These are phyloP conservation scores for Tetrahymena malaccensis DNA, from an alignment of 73 alveolate genomes.

Conservation along the genomic window DNA sequence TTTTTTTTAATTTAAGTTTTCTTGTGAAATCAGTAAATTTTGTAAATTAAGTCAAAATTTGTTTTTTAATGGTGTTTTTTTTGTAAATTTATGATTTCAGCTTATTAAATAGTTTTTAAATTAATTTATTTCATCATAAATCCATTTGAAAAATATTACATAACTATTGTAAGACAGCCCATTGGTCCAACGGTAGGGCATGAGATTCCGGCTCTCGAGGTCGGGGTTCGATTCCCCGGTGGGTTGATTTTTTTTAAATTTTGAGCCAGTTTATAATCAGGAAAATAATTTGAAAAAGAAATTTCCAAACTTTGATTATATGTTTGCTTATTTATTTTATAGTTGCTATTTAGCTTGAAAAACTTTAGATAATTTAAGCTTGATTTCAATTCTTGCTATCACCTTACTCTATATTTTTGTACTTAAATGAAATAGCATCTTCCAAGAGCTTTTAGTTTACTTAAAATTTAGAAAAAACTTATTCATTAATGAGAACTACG, in stretches of 20 bases:
- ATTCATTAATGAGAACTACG: neutral
- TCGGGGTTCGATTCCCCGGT: constrained; percentile 43
- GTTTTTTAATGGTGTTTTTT: neutral
- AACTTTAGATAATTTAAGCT: neutral
- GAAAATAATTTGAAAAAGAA: neutral
- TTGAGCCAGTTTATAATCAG: neutral
- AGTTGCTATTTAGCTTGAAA: neutral
- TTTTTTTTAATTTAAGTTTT: too few species aligned
- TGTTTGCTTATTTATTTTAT: neutral
- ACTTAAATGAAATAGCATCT: neutral
- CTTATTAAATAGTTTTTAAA: neutral
- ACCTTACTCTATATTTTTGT: neutral
- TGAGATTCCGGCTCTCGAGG: constrained; percentile 39
- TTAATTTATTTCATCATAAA: neutral
- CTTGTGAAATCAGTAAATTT: neutral
- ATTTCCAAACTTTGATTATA: neutral
- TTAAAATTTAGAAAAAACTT: neutral
- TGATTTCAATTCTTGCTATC: neutral
- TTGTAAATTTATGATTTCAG: neutral
- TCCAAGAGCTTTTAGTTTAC: neutral
- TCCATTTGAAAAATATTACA: neutral
- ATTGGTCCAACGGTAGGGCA: constrained; percentile 38
- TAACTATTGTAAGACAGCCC: constrained; percentile 1
- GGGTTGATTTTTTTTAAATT: constrained; percentile 18
- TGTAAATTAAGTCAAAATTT: neutral